Base-by-base conservation (phyloP, 768 basidiomycete genomes). In the Tylopilus subfusipes region DNA sequence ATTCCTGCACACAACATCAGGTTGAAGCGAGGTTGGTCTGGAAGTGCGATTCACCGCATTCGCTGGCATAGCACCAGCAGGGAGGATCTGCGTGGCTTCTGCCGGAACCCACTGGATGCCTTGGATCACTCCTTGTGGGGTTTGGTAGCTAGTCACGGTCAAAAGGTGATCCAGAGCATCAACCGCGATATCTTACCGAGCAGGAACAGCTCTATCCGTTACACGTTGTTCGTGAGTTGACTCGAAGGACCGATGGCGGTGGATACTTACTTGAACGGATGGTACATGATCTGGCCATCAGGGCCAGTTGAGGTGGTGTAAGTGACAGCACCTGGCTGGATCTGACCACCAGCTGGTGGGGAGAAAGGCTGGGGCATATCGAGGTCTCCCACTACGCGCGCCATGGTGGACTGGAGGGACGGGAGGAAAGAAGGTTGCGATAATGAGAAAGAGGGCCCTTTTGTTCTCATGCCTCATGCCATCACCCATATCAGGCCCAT, bases 31-130 rank as follows among this genome's bases (percentile, higher is more conserved):
- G 43, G 46, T 24, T 21, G 19, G 13, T 30, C 29, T 48, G 54
- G 48, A 56, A 33, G 57, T 40, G 44, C 18, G 34, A 68, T 78
- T 63, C 51, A 85, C 87, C 44, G 75, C 65, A 61, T 71, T 79
- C 5, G 85, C 86, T 10, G 83, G 83, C 50, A 75, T 79, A 25
- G 84, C 83, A 5, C 83, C 85, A 12, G 70, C 47, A 38, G 88
- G 88, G 44, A 83, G 60, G 42, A 84, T 76, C 40, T 78, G 73
- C 0, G 84, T 85, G 1, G 84, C 76, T 60, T 90, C 88, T n/a
- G 80, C 82, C 19, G 87, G 86, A 25, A 89, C 74, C 70, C 79
- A 81, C 53, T 81, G 80, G 49, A 81, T 81, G 14, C 89, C 89
- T 53, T 72, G 78, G 30, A 90, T 82, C 25, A 87, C 59, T 8